Conservation (phyloP, 768 basidiomycete species). For the Dacryopinax spathularia region DNA sequence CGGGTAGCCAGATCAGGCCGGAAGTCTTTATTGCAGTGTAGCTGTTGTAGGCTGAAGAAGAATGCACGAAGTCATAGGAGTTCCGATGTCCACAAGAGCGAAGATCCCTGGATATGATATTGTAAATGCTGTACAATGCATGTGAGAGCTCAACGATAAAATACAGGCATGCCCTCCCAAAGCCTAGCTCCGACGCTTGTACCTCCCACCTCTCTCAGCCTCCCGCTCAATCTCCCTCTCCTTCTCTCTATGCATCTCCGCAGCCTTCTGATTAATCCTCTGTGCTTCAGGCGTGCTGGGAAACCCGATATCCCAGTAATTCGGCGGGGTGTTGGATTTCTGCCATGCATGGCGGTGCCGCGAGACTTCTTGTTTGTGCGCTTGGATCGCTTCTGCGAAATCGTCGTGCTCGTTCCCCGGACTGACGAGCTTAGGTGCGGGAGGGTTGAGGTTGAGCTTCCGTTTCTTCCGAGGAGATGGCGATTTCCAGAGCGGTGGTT, state of each 20-base stretch:
- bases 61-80: background rate
- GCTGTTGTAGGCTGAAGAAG: too few relatives aligned
- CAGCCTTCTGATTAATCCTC: conserved; percentile 60
- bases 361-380: conserved; percentile 58
- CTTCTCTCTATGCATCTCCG: conserved; percentile 57
- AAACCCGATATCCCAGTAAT: conserved; percentile 80
- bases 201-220: conserved; percentile 30
- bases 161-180: too few relatives aligned
- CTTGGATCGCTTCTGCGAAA: conserved; percentile 23
- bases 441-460: conserved; percentile 15
- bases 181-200: conserved; percentile 6
- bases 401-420: conserved; percentile 18
- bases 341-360: conserved; percentile 60
- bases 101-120: background rate
- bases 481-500: conserved; percentile 63
- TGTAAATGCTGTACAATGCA: conserved; percentile 1
- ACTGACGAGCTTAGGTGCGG: conserved; percentile 20
- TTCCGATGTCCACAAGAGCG: too few relatives aligned
- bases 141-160: background rate
- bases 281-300: conserved; percentile 70
- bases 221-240: conserved; percentile 43
- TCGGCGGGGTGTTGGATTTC: conserved; percentile 61
- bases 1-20: background rate
- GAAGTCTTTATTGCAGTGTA: background rate
- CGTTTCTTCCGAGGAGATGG: conserved; percentile 23